Base-by-base conservation (phyloP, 2,329 filamentous ascomycete species). In the Elsinoe fawcettii region DNA sequence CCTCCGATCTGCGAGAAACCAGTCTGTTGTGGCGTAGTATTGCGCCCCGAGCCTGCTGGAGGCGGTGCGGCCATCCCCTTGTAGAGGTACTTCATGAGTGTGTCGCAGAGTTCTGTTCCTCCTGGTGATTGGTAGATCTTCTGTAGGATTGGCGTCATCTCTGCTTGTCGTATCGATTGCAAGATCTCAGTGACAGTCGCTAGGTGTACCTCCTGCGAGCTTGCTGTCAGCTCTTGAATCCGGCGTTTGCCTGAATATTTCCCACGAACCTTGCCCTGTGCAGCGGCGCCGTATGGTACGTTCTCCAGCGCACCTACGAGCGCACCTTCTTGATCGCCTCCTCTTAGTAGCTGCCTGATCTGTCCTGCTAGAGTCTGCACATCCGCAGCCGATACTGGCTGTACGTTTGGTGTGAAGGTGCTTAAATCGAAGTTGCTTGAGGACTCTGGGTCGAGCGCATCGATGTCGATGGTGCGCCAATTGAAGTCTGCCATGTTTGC, bases 11-110 rank as follows among this genome's bases (percentile, higher is more conserved):
- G 92, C 67, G 87, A 91, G 75, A 96, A 96, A 6, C 90, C 90
- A 4, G 90, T 95, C 58, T 82, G 79, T 73, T 95, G 88, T 41
- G 90, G 89, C 23, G 88, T 81, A 58, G 81, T 71, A 73, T 62
- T 67, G 69, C 59, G 64, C 67, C 59, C 41, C 66, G 60, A 53
- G 67, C 66, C 23, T 14, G 69, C 64, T 7, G 65, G 63, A 18
- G 63, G 59, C 16, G 66, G 63, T 60, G 75, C 71, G 51, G 73
- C 70, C 91, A 96, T 96, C 65, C 91, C 91, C 76, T 95, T 96
- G 67, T 82, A 96, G 84, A 96, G 78, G 75, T 96, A 99, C 77
- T 99, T 99, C 88, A 96, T 96, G 71, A 99, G 76, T 54, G 92
- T 90, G 72, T 99, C 93, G 64, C 95, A 76, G 60, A 88, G 80